phyloP scores from a whole-genome alignment of 805 yeast genomes.

The Yamadazyma ubonensis region DNA sequence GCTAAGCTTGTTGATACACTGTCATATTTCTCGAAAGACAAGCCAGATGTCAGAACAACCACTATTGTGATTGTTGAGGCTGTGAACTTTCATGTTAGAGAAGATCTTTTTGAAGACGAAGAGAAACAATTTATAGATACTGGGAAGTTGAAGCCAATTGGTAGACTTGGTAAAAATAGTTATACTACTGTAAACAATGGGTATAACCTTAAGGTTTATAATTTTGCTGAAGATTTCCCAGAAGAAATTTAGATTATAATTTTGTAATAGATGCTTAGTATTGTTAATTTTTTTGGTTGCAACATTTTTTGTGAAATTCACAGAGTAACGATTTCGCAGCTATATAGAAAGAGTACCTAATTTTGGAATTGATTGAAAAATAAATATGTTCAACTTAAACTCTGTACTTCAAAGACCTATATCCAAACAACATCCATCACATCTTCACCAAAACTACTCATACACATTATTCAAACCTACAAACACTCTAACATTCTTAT shows the following conservation, averaged over 20 bases:
- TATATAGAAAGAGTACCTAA: neutral
- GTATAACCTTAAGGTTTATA: conserved; percentile 48
- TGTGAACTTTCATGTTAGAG: conserved; percentile 54
- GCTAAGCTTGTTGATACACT: conserved; percentile 47
- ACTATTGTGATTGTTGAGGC: conserved; percentile 52
- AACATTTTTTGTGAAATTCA: too few species aligned
- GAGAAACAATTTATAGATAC: conserved; percentile 41
- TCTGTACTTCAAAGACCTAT: too few species aligned
- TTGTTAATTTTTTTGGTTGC: too few species aligned
- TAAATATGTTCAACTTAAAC: too few species aligned
- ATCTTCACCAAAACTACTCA: too few species aligned
- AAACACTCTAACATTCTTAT: neutral
- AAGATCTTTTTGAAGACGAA: conserved; percentile 46
- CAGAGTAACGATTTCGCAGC: conserved; percentile 11
- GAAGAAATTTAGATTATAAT: conserved; percentile 3
- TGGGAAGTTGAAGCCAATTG: conserved; percentile 50
- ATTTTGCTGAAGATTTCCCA: conserved; percentile 21
- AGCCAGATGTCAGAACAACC: conserved; percentile 36
- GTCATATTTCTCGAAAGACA: conserved; percentile 43
- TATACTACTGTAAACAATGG: conserved; percentile 48
- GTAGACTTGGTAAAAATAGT: conserved; percentile 49
- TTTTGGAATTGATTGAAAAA: too few species aligned
- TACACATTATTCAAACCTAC: too few species aligned
- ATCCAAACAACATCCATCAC: too few species aligned
- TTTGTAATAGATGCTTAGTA: too few species aligned